These are phyloP conservation scores for Hypoxylon sp. DNA, from an alignment of 2,329 filamentous ascomycete species.

Conservation along the genomic window DNA sequence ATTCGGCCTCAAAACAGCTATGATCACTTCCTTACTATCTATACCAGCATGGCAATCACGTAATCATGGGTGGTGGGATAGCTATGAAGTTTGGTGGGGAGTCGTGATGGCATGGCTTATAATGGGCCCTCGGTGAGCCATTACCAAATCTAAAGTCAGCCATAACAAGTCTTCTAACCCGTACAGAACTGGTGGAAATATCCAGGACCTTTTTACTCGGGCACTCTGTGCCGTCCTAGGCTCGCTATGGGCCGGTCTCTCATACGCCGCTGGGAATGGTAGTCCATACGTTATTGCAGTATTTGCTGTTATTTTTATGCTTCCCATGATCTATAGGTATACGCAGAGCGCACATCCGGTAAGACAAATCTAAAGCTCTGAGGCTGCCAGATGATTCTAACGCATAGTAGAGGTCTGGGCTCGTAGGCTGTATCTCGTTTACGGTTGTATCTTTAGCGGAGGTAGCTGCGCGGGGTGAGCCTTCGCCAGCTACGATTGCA, in stretches of 20 bases:
- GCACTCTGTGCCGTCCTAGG: conserved; percentile 65
- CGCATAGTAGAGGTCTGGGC: conserved; percentile 64
- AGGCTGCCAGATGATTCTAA: conserved; percentile 6
- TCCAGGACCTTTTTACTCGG: conserved; percentile 70
- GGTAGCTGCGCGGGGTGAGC: conserved; percentile 51
- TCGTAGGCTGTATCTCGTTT: conserved; percentile 71
- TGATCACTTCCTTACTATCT: conserved; percentile 66
- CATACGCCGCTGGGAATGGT: conserved; percentile 65
- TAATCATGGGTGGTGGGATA: conserved; percentile 67
- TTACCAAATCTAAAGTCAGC: background rate
- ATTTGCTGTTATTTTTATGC: conserved; percentile 70
- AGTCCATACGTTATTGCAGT: conserved; percentile 69
- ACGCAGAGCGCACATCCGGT: conserved; percentile 69
- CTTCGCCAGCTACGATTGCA: conserved; percentile 59
- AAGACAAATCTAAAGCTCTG: conserved; percentile 37
- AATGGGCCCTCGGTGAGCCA: conserved; percentile 63
- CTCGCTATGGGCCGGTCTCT: conserved; percentile 68
- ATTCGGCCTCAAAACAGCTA: conserved; percentile 70
- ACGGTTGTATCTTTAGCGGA: conserved; percentile 66
- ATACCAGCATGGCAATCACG: conserved; percentile 67
- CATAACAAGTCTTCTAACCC: conserved; percentile 12
- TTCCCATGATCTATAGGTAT: conserved; percentile 72
- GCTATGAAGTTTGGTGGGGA: conserved; percentile 71
- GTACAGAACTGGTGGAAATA: conserved; percentile 67
- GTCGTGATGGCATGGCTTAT: conserved; percentile 71